phyloP scores from a whole-genome alignment of 1,139 yeast species.

The Yamadazyma conglobata region DNA sequence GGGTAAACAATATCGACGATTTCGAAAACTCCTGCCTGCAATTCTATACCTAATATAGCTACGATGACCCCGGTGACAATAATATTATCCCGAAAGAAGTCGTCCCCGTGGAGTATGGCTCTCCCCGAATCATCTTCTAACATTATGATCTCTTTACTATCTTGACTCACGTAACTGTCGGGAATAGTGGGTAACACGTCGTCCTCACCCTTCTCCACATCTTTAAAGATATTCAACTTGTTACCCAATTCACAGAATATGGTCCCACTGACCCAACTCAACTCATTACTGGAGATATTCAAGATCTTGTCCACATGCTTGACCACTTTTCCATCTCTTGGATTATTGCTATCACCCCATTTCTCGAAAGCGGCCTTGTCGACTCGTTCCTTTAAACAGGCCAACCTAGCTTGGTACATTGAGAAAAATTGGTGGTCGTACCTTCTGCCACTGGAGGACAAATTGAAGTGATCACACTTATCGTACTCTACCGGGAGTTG shows the following conservation, averaged over 20 bases:
- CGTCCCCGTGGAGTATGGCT: conserved; percentile 66
- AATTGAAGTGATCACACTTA: conserved; percentile 17
- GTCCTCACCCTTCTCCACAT: conserved; percentile 61
- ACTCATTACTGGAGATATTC: conserved; percentile 65
- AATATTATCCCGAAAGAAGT: conserved; percentile 40
- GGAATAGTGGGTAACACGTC: conserved; percentile 46
- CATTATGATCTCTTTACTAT: conserved; percentile 48
- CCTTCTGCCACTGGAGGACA: conserved; percentile 33
- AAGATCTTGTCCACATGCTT: conserved; percentile 59
- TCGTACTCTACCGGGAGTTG: conserved; percentile 12
- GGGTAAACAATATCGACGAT: conserved; percentile 81
- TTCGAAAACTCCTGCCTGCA: conserved; percentile 79
- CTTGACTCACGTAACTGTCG: conserved; percentile 23
- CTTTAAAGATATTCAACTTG: conserved; percentile 81
- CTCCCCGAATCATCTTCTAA: conserved; percentile 95
- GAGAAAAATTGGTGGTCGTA: conserved; percentile 73
- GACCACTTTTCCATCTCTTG: conserved; percentile 33
- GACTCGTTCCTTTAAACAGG: conserved; percentile 52
- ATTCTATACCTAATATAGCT: conserved; percentile 83
- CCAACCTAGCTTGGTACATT: conserved; percentile 65
- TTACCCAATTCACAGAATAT: conserved; percentile 78
- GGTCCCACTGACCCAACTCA: conserved; percentile 91
- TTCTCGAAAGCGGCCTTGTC: conserved; percentile 38
- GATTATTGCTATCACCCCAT: conserved; percentile 47
- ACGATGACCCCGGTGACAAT: conserved; percentile 86